Base-by-base conservation (phyloP, 1,284 basidiomycete species). In the Ceratobasidium sp. region DNA sequence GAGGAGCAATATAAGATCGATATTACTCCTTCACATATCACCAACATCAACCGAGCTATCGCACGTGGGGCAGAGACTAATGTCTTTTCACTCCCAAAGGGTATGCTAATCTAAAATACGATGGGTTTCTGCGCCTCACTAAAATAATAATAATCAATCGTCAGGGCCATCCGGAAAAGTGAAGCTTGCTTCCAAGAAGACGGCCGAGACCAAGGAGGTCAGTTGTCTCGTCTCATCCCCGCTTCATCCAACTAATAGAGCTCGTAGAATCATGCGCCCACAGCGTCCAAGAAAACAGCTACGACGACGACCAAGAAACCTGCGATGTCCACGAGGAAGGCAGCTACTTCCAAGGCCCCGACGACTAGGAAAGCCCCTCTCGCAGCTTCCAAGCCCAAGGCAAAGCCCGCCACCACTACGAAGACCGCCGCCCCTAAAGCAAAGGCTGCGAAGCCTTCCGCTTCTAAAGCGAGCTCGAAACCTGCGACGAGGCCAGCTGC, bases 11-110 rank as follows among this genome's bases (percentile, higher is more conserved):
- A 95, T 84, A 89, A 90, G 80, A 85, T 96, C 72, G 89, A 90
- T 79, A 90, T 95, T 77, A 90, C 89, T 75, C 86, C 89, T 75
- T 88, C 92, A 54, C 94, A 95, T 84, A 88, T 86, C 80, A 90
- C 88, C 76, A 93, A 95, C 83, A 88, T 98, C 79, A 88, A 88
- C 80, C 90, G 88, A 81, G 95, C 95, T 75, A 92, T 98, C 81
- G 85, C 88, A 76, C 85, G 87, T 48, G 95, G 95, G 77, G 88
- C 88, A 62, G 91, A 94, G 81, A 94, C 92, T 81, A 88, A 89
- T 72, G 84, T 90, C 78, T 95, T 98, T 81, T 83, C 88, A 66
- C 87, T 96, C 63, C 95, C 95, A 80, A 97, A 96, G 87, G 95
- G 95, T 91, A 73, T 16, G 59, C 24, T 49, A n/a, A 43, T 49